Evolutionary conservation across 2,329 filamentous ascomycete genomes (phyloP).

Genomic region (Pyrenophora graminea): DNA sequence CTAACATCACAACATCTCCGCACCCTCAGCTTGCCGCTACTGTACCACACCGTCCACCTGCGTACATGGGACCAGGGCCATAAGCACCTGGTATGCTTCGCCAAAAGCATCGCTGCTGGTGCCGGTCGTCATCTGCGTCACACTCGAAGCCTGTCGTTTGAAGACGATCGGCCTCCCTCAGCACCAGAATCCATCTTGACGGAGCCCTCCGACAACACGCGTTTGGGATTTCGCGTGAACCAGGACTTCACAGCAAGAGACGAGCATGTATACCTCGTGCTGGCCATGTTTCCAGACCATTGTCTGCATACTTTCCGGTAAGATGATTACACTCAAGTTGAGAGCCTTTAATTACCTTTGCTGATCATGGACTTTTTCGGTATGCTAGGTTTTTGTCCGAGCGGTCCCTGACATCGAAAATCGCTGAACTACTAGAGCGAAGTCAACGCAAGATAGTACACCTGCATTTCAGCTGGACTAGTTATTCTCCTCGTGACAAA

Average conservation of each 20-base stretch:
- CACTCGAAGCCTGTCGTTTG: conserved; percentile 4
- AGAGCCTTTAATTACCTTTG: neutral
- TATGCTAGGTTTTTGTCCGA: neutral
- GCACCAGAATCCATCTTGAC: neutral
- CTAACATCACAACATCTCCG: conserved; percentile 1
- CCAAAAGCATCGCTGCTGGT: conserved; percentile 2
- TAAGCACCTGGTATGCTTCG: neutral
- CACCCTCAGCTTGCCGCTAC: neutral
- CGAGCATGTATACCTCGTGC: neutral
- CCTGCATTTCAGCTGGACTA: neutral
- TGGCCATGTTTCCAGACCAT: neutral
- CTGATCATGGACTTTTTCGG: too few species aligned
- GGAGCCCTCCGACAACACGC: neutral
- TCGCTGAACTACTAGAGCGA: neutral
- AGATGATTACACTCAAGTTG: neutral
- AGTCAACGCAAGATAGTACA: neutral
- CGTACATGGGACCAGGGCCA: neutral
- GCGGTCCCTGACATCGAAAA: neutral
- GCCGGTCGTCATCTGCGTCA: neutral
- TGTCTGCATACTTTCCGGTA: neutral
- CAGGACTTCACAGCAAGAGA: neutral
- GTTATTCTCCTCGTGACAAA: neutral
- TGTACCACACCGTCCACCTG: neutral
- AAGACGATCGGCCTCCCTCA: neutral
- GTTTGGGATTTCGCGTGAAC: neutral